A percentile compares a stretch with the other conserved stretches of the same genome.
These are phyloP conservation scores for Trebouxia gelatinosa DNA, from an alignment of 163 green algal species.

Conservation along the genomic window DNA sequence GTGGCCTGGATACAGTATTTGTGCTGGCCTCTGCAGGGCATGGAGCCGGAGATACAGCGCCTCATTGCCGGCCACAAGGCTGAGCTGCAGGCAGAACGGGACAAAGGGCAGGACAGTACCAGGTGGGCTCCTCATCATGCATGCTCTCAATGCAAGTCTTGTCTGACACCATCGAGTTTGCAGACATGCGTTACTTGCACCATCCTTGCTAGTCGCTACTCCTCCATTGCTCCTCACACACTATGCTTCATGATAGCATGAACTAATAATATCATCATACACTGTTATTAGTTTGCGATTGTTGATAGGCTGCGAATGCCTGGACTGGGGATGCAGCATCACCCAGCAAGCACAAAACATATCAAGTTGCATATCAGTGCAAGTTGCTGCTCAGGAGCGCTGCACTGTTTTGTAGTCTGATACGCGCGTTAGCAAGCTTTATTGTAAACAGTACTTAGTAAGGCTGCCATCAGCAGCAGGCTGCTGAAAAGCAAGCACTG, in stretches of 20 bases:
- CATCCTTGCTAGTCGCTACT: neutral
- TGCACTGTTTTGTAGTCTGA: no score
- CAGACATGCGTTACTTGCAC: neutral
- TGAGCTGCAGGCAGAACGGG: slow-evolving; percentile 55
- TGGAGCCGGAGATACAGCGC: slow-evolving; percentile 66
- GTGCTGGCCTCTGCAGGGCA: slow-evolving; percentile 31
- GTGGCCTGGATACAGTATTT: neutral
- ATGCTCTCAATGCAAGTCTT: neutral
- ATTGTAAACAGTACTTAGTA: no score
- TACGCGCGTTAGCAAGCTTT: no score
- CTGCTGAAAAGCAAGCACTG: no score
- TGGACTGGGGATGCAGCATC: no score
- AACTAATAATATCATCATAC: no score
- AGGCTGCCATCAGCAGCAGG: no score
- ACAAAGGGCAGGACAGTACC: slow-evolving; percentile 43
- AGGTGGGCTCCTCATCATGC: slow-evolving; percentile 18
- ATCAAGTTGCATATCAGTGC: no score
- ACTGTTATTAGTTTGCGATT: no score
- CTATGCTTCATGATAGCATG: neutral
- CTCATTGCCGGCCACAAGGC: slow-evolving; percentile 64
- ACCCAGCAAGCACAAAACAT: no score
- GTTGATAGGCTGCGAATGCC: no score
- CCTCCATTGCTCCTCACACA: neutral
- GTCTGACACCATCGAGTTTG: neutral
- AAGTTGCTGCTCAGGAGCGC: no score